Conservation (phyloP, 257 asterid genomes). For the Oldenlandia corymbosa region DNA sequence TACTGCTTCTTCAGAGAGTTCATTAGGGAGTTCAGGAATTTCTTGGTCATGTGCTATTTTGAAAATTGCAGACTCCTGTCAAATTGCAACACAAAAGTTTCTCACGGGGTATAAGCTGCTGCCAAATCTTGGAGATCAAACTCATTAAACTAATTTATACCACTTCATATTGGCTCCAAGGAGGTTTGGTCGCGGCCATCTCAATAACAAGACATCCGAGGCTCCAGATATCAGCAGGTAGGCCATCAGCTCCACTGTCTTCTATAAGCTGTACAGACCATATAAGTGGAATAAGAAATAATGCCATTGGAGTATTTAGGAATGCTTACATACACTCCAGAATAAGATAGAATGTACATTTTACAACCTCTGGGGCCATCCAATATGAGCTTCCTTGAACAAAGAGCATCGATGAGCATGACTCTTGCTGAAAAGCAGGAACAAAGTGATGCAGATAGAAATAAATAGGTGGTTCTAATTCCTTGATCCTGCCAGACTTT, state of each 20-base stretch:
- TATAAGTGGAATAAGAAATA: background rate
- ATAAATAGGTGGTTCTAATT: no score
- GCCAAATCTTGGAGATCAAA: background rate
- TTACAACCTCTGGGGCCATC: conserved; percentile 67
- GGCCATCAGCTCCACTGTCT: conserved; percentile 39
- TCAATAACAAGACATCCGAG: conserved; percentile 68
- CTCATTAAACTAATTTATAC: conserved; percentile 20
- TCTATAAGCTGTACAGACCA: conserved; percentile 34
- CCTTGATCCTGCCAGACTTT: no score
- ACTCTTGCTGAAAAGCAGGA: conserved; percentile 37
- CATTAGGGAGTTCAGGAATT: conserved; percentile 49
- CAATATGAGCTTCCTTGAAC: conserved; percentile 60
- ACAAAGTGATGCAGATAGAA: no score
- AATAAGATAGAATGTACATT: background rate
- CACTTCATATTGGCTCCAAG: conserved; percentile 68
- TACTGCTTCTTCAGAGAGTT: conserved; percentile 51
- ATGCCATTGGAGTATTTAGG: background rate
- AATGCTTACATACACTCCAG: background rate
- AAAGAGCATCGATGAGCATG: conserved; percentile 44
- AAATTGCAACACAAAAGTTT: conserved; percentile 10
- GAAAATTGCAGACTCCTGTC: conserved; percentile 50
- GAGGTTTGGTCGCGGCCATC: conserved; percentile 74
- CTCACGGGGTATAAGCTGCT: background rate
- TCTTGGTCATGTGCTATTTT: conserved; percentile 49
- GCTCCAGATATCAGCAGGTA: conserved; percentile 80